phyloP scores from a whole-genome alignment of 1,139 yeast genomes.

The Sporopachydermia cereana region DNA sequence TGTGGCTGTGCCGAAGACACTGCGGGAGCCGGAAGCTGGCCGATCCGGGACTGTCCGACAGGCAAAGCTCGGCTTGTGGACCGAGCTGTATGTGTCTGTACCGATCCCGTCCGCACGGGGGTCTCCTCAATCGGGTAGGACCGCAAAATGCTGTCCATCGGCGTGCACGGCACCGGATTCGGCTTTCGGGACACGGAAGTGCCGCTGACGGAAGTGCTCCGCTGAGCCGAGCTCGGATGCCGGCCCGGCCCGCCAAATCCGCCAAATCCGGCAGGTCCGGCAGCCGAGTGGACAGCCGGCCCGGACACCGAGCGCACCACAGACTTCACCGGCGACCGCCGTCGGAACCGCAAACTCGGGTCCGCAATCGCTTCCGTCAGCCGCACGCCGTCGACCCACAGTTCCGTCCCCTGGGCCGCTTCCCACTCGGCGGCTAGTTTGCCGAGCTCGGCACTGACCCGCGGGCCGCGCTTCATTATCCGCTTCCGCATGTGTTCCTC shows the following conservation, averaged over 20 bases:
- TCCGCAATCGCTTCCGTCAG: constrained; percentile 14
- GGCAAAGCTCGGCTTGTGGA: neutral
- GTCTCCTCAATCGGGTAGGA: constrained; percentile 5
- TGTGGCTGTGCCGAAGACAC: no score
- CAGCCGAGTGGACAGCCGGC: neutral
- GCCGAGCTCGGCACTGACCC: constrained; percentile 41
- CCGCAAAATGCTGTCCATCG: constrained; percentile 2
- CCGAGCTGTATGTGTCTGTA: no score
- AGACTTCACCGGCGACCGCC: constrained; percentile 1
- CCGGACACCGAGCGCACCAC: neutral
- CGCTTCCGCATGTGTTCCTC: constrained; percentile 71
- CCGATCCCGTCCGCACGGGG: neutral
- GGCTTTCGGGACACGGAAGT: neutral
- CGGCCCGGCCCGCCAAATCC: neutral
- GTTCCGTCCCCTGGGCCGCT: constrained; percentile 23
- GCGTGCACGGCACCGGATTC: neutral
- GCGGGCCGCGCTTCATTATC: constrained; percentile 56
- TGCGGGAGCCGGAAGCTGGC: no score
- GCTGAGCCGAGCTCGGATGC: neutral
- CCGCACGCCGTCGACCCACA: constrained; percentile 21
- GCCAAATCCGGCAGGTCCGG: neutral
- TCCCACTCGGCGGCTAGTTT: constrained; percentile 38
- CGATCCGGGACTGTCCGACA: neutral
- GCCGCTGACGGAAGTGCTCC: neutral
- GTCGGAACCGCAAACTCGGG: constrained; percentile 4